Conservation (phyloP, 2,329 filamentous ascomycete species). For the Sphaerostilbella broomeana region DNA sequence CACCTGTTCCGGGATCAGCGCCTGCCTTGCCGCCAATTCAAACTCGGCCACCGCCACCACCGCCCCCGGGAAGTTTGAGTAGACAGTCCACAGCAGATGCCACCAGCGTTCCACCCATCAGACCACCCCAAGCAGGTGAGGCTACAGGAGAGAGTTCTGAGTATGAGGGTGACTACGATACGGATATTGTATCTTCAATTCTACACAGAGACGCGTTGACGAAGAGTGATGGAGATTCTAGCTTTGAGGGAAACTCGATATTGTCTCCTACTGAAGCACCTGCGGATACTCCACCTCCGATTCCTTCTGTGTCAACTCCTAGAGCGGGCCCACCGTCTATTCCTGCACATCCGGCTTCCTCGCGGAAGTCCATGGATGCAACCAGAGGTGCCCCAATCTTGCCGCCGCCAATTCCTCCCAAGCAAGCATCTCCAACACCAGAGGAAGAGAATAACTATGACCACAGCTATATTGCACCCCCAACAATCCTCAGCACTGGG, state of each 20-base stretch:
- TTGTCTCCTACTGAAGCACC: slow-evolving; percentile 47
- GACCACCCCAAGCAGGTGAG: slow-evolving; percentile 44
- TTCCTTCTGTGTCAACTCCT: slow-evolving; percentile 48
- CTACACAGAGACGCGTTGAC: slow-evolving; percentile 91
- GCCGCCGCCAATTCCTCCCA: slow-evolving; percentile 32
- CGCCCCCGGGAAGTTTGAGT: slow-evolving; percentile 50
- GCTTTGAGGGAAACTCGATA: slow-evolving; percentile 63
- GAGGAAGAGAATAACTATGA: slow-evolving; percentile 66
- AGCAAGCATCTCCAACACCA: slow-evolving; percentile 25
- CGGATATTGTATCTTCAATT: slow-evolving; percentile 90
- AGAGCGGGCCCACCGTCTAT: slow-evolving; percentile 59
- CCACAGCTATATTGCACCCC: slow-evolving; percentile 43
- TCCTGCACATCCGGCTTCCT: slow-evolving; percentile 48
- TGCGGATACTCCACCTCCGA: slow-evolving; percentile 46
- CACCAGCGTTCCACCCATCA: slow-evolving; percentile 35
- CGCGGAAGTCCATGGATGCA: slow-evolving; percentile 60
- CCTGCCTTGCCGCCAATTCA: slow-evolving; percentile 43
- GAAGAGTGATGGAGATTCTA: slow-evolving; percentile 69
- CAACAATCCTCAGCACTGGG: slow-evolving; percentile 21
- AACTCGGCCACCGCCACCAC: slow-evolving; percentile 59
- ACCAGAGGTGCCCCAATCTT: slow-evolving; percentile 66
- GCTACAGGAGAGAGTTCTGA: slow-evolving; percentile 76
- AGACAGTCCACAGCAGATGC: slow-evolving; percentile 55
- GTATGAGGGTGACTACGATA: slow-evolving; percentile 97
- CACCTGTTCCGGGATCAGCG: slow-evolving; percentile 53